Percentiles rank a stretch among this genome's conserved stretches.
Conservation (phyloP, 495 filamentous ascomycete genomes). For the Lindgomyces ingoldianus region DNA sequence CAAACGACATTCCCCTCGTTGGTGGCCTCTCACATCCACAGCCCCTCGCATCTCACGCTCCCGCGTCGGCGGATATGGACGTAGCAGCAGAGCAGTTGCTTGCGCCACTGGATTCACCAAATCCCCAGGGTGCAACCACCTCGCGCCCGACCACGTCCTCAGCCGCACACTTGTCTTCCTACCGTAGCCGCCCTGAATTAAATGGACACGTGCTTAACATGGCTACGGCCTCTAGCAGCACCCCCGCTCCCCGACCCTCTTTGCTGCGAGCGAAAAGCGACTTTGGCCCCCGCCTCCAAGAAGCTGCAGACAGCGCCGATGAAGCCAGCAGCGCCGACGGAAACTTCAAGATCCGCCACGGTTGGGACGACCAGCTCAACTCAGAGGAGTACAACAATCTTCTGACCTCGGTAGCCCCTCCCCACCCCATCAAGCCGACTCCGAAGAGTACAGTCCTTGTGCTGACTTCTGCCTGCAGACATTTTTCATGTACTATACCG, state of each 20-base stretch:
- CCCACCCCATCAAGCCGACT: not conserved
- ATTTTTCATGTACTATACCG: conserved; percentile 99
- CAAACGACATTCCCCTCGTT: conserved; percentile 27
- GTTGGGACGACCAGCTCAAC: conserved; percentile 69
- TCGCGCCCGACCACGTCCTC: conserved; percentile 28
- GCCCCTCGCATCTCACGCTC: conserved; percentile 19
- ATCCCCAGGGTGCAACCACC: conserved; percentile 1
- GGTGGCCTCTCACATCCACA: conserved; percentile 22
- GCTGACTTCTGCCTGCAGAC: conserved; percentile 52
- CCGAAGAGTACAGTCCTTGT: not conserved
- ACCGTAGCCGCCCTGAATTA: conserved; percentile 8
- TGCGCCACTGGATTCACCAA: conserved; percentile 15
- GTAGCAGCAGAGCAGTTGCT: not conserved
- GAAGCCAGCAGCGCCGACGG: conserved; percentile 41
- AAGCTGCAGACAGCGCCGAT: conserved; percentile 22
- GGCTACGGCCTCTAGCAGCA: conserved; percentile 10
- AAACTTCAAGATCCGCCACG: conserved; percentile 55
- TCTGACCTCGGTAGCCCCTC: conserved; percentile 56
- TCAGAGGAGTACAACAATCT: conserved; percentile 59
- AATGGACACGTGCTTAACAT: conserved; percentile 21
- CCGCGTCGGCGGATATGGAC: conserved; percentile 12
- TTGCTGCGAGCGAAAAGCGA: conserved; percentile 74
- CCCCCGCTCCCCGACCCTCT: conserved; percentile 46
- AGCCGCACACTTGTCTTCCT: not conserved
- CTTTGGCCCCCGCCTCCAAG: conserved; percentile 53